Evolutionary conservation across 1,284 basidiomycete species (phyloP).

Genomic region (Pterulicium gracile): DNA sequence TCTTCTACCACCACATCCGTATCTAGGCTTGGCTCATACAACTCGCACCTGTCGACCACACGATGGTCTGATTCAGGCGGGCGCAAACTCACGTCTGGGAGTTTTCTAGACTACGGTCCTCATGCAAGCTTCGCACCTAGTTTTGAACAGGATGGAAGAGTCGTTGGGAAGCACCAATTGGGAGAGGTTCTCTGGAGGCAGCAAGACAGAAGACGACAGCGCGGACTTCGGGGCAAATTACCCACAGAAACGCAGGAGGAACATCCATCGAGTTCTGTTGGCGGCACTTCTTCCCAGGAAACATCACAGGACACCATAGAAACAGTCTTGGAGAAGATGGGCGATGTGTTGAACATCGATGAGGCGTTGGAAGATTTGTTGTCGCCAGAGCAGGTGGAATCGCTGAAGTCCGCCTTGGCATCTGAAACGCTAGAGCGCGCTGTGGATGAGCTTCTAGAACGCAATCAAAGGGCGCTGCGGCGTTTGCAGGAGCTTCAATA

Average conservation of each 20-base stretch:
- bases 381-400: conserved; percentile 37
- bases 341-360: conserved; percentile 22
- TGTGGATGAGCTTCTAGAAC: conserved; percentile 53
- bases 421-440: conserved; percentile 54
- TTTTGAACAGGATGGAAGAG: conserved; percentile 62
- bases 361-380: conserved; percentile 40
- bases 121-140: conserved; percentile 65
- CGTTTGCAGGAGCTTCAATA: conserved; percentile 56
- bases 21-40: conserved; percentile 32
- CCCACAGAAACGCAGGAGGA: conserved; percentile 14
- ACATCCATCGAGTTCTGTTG: too few species aligned
- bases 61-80: conserved; percentile 30
- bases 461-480: conserved; percentile 50
- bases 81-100: conserved; percentile 46
- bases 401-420: conserved; percentile 45
- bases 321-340: too few species aligned
- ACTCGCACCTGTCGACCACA: conserved; percentile 26
- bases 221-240: background rate
- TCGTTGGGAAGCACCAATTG: conserved; percentile 48
- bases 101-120: conserved; percentile 67
- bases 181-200: conserved; percentile 43
- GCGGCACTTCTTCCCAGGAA: too few species aligned
- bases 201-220: conserved; percentile 24
- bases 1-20: conserved; percentile 11
- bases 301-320: too few species aligned